A percentile compares a stretch with the other conserved stretches of the same genome.
phyloP scores from a whole-genome alignment of 208 protist genomes.

The Leishmania aethiopica region DNA sequence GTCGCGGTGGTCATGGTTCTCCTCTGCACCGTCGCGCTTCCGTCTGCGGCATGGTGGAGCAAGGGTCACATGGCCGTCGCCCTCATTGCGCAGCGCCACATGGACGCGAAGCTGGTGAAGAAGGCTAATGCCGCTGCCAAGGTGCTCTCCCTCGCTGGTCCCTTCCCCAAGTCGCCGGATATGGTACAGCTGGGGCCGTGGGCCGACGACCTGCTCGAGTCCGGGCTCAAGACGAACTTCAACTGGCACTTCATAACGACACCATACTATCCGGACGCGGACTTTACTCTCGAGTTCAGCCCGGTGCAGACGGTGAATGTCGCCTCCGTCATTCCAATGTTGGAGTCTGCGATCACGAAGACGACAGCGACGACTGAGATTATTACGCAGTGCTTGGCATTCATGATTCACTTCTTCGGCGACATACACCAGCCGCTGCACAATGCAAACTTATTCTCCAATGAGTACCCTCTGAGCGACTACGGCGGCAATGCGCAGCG shows the following conservation, averaged over 20 bases:
- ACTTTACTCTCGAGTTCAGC: slow-evolving; percentile 19
- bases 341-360: slow-evolving; percentile 25
- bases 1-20: neutral
- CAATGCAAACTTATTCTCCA: slow-evolving; percentile 35
- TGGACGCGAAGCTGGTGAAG: slow-evolving; percentile 16
- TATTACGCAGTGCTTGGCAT: slow-evolving; percentile 20
- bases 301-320: slow-evolving; percentile 36
- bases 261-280: slow-evolving; percentile 32
- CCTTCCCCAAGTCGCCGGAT: slow-evolving; percentile 41
- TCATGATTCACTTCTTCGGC: slow-evolving; percentile 59
- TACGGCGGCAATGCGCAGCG: slow-evolving; percentile 33
- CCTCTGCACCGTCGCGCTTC: neutral
- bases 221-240: slow-evolving; percentile 30
- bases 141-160: slow-evolving; percentile 21
- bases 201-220: slow-evolving; percentile 43
- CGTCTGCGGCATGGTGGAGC: slow-evolving; percentile 39
- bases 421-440: slow-evolving; percentile 43
- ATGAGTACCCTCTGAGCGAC: slow-evolving; percentile 41
- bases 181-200: slow-evolving; percentile 47
- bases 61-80: slow-evolving; percentile 56
- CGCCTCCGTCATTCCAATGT: slow-evolving; percentile 28
- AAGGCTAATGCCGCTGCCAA: slow-evolving; percentile 16
- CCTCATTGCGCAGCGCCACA: slow-evolving; percentile 44
- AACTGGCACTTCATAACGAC: slow-evolving; percentile 55
- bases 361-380: slow-evolving; percentile 3